Conservation (phyloP, 2,329 filamentous ascomycete genomes). For the Xylariaceae sp. region DNA sequence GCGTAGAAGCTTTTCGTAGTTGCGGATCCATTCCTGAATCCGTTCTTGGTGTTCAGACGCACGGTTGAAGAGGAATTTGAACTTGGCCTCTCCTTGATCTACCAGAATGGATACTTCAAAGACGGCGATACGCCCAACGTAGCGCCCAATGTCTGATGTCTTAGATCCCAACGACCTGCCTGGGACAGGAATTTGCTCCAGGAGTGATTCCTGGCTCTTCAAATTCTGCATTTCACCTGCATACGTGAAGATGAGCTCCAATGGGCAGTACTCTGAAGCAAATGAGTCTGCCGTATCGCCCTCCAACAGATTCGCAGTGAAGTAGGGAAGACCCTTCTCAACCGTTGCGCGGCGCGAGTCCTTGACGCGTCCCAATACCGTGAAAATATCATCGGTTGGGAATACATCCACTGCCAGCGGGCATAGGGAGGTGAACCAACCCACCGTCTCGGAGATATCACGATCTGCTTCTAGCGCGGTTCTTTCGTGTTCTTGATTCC, state of each 20-base stretch:
- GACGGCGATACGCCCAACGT: constrained; percentile 44
- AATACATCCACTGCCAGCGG: constrained; percentile 43
- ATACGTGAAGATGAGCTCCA: constrained; percentile 58
- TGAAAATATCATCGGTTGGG: constrained; percentile 43
- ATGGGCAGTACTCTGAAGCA: constrained; percentile 41
- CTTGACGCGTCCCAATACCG: constrained; percentile 49
- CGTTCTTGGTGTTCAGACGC: constrained; percentile 37
- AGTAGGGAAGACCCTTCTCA: constrained; percentile 44
- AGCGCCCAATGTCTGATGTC: constrained; percentile 39
- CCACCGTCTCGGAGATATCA: constrained; percentile 53
- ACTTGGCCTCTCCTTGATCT: constrained; percentile 39
- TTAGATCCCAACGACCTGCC: constrained; percentile 33
- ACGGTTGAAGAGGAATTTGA: constrained; percentile 43
- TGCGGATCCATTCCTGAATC: constrained; percentile 42
- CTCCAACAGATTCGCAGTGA: constrained; percentile 34
- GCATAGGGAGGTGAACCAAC: constrained; percentile 56
- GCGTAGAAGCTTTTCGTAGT: constrained; percentile 42
- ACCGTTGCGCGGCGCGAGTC: constrained; percentile 43
- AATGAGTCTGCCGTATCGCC: constrained; percentile 24
- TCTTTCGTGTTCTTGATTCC: constrained; percentile 50
- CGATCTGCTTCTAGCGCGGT: constrained; percentile 39
- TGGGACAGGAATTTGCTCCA: constrained; percentile 42
- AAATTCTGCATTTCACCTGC: constrained; percentile 46
- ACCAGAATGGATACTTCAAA: constrained; percentile 48
- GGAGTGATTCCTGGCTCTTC: constrained; percentile 42